Evolutionary conservation across 306 rosid species (phyloP), one percentile per base, ranked within the genome.

Genomic region (Fagus crenata): DNA sequence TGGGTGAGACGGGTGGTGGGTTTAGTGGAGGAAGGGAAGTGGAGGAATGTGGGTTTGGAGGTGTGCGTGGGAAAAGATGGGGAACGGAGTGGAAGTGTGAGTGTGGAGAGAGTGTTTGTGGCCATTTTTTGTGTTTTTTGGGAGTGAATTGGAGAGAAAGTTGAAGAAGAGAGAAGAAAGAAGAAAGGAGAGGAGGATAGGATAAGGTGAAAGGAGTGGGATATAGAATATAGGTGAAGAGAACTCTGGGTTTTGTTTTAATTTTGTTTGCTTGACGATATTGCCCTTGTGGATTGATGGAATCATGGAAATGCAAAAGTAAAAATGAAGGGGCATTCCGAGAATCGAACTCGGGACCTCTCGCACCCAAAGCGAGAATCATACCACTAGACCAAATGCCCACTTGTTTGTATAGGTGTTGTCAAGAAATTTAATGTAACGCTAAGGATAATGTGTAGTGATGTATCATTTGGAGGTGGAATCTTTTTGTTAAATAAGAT

Each of bases 321-420:
- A 13, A 11, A 53, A n/a, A 13, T 4, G 0, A 0, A 0, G 88
- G 90, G 88, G 90, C 89, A 80, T 84, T 88, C 88, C 73, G 92
- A 86, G 89, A 88, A 84, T 88, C 89, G 85, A 88, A 88, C 88
- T 86, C 88, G 75, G 85, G 92, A 86, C 85, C 91, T 88, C 91
- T 85, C 86, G 87, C 87, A 85, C 89, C 91, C 89, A 85, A 85
- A 85, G 91, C 92, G 86, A 86, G 92, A 88, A 88, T 88, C 89
- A 88, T 88, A 86, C 88, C 92, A 86, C 87, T 88, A 82, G 88
- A 84, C 88, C 89, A 86, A 88, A 88, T 77, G 86, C 89, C 89
- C 91, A 0, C 28, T 1, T 2, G 14, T 46, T 46, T 12, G 14
- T 2, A 9, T 0, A 2, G 8, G 1, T 46, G 0, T 13, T 9